phyloP scores from a whole-genome alignment of 179 eudicot genomes.

The Amaranthus tricolor region DNA sequence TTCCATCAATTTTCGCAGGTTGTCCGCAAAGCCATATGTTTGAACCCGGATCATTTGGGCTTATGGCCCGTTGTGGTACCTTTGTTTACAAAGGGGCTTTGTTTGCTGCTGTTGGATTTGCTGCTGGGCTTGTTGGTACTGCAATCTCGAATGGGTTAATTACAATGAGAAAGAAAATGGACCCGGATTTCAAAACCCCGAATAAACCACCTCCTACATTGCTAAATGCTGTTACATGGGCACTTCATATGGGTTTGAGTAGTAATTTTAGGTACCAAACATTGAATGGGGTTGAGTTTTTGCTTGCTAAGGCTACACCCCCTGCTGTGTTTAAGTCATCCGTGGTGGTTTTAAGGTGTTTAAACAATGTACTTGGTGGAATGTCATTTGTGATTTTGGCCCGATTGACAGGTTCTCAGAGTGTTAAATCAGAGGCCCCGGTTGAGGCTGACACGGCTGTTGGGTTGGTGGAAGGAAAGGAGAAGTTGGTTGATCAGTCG shows the following conservation, averaged over 20 bases:
- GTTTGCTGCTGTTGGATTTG: slow-evolving; percentile 67
- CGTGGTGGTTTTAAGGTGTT: slow-evolving; percentile 53
- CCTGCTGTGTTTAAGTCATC: slow-evolving; percentile 49
- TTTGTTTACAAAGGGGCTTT: slow-evolving; percentile 60
- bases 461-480: neutral
- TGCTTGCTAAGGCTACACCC: slow-evolving; percentile 42
- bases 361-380: slow-evolving; percentile 76
- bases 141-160: slow-evolving; percentile 60
- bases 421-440: slow-evolving; percentile 22
- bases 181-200: slow-evolving; percentile 68
- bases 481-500: slow-evolving; percentile 20
- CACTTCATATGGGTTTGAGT: slow-evolving; percentile 74
- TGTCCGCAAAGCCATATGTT: slow-evolving; percentile 79
- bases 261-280: slow-evolving; percentile 73
- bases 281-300: slow-evolving; percentile 63
- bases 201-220: slow-evolving; percentile 70
- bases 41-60: slow-evolving; percentile 55
- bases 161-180: slow-evolving; percentile 65
- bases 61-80: slow-evolving; percentile 51
- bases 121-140: slow-evolving; percentile 73
- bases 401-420: slow-evolving; percentile 68
- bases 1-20: slow-evolving; percentile 54
- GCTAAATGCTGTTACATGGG: slow-evolving; percentile 72
- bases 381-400: slow-evolving; percentile 75
- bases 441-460: no score